Evolutionary conservation across 768 basidiomycete genomes (phyloP).

Genomic region (Nidularia pulvinata): DNA sequence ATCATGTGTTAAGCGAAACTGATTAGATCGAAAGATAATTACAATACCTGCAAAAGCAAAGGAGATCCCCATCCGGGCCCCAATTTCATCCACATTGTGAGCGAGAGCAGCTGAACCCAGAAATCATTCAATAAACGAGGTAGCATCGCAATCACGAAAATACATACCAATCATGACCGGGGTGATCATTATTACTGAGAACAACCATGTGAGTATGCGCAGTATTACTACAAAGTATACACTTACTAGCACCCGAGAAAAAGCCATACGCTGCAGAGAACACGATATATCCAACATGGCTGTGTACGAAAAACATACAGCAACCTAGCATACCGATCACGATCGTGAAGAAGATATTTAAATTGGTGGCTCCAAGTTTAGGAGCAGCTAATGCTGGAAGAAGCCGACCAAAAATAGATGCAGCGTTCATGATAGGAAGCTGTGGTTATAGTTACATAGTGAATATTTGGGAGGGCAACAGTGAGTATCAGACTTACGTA

Average conservation of each 20-base stretch:
- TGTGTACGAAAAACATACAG: neutral
- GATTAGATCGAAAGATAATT: neutral
- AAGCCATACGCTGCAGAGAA: slow-evolving; percentile 1
- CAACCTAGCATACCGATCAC: neutral
- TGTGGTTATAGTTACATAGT: neutral
- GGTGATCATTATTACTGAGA: neutral
- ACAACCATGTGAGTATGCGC: neutral
- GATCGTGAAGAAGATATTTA: neutral
- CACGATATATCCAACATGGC: neutral
- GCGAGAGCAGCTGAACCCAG: neutral
- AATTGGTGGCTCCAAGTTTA: neutral
- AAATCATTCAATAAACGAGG: neutral
- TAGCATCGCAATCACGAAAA: neutral
- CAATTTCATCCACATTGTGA: neutral
- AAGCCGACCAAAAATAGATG: neutral
- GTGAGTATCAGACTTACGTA: neutral
- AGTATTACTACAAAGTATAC: neutral
- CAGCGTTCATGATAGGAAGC: slow-evolving; percentile 1
- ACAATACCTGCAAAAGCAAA: slow-evolving; percentile 7
- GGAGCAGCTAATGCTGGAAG: neutral
- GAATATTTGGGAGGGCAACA: neutral
- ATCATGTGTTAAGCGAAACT: neutral
- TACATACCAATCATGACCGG: neutral
- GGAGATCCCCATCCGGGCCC: slow-evolving; percentile 11
- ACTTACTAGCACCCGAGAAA: neutral